Evolutionary conservation across 352 stramenopile species (phyloP).

Genomic region (Thraustochytrium sp.): DNA sequence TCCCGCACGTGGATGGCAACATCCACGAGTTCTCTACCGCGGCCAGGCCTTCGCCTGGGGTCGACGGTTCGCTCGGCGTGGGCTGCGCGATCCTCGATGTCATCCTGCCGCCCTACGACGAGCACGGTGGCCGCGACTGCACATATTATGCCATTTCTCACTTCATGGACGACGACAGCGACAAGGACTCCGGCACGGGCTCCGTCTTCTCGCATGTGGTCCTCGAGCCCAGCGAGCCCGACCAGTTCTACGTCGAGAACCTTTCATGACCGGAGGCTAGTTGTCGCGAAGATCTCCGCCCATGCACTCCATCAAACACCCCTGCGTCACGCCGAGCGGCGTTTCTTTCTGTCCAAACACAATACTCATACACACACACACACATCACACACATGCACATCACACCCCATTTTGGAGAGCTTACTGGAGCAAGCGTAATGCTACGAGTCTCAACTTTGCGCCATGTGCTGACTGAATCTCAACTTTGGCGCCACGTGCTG

Average conservation of each 20-base stretch:
- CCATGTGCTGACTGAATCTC: too few relatives aligned
- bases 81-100: conserved; percentile 66
- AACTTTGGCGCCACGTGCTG: too few relatives aligned
- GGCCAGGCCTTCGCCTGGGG: background rate
- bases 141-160: conserved; percentile 16
- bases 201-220: background rate
- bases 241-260: conserved; percentile 1
- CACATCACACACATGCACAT: too few relatives aligned
- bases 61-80: conserved; percentile 53
- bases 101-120: conserved; percentile 64
- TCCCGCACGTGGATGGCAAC: conserved; percentile 57
- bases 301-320: too few relatives aligned
- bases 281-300: too few relatives aligned
- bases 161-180: background rate
- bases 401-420: too few relatives aligned
- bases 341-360: too few relatives aligned
- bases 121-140: conserved; percentile 57
- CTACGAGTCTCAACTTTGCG: too few relatives aligned
- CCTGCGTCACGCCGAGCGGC: too few relatives aligned
- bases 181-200: background rate
- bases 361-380: too few relatives aligned
- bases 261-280: background rate
- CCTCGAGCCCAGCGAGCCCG: background rate
- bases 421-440: too few relatives aligned
- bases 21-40: conserved; percentile 59